Conservation (phyloP, 164 flowering plant genomes). For the Sedum album region DNA sequence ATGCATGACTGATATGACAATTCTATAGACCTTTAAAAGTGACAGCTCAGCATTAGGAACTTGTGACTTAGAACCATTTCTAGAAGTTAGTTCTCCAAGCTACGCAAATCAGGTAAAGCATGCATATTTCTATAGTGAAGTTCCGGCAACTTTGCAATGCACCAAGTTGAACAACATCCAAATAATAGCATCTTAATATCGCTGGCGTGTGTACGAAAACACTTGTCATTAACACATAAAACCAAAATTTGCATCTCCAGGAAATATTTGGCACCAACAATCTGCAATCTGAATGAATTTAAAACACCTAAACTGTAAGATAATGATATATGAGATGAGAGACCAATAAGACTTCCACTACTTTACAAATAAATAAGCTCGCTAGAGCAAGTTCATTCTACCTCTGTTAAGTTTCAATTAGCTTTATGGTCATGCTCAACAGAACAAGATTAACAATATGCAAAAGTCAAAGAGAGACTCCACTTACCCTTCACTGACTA, state of each 20-base stretch:
- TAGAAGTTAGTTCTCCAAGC: background rate
- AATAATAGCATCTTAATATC: conserved; percentile 4
- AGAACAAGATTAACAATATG: background rate
- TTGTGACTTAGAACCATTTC: background rate
- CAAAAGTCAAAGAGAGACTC: conserved; percentile 1
- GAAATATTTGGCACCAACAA: conserved; percentile 10
- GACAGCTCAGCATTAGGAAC: background rate
- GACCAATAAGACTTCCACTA: background rate
- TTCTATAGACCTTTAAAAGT: background rate
- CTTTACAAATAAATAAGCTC: background rate
- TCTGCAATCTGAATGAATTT: conserved; percentile 11
- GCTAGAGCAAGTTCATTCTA: background rate
- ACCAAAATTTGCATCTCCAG: conserved; percentile 11
- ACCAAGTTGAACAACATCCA: conserved; percentile 8
- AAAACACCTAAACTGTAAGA: conserved; percentile 9
- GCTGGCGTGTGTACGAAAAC: conserved; percentile 1
- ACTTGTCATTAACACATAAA: conserved; percentile 5
- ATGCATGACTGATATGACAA: background rate
- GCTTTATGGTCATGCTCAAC: background rate
- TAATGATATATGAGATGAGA: background rate
- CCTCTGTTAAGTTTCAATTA: background rate
- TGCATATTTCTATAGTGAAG: conserved; percentile 4
- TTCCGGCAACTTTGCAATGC: conserved; percentile 4
- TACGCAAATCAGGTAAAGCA: background rate
- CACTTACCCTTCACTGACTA: conserved; percentile 95